phyloP scores from a whole-genome alignment of 2,329 filamentous ascomycete genomes.

The Xylariales sp. region DNA sequence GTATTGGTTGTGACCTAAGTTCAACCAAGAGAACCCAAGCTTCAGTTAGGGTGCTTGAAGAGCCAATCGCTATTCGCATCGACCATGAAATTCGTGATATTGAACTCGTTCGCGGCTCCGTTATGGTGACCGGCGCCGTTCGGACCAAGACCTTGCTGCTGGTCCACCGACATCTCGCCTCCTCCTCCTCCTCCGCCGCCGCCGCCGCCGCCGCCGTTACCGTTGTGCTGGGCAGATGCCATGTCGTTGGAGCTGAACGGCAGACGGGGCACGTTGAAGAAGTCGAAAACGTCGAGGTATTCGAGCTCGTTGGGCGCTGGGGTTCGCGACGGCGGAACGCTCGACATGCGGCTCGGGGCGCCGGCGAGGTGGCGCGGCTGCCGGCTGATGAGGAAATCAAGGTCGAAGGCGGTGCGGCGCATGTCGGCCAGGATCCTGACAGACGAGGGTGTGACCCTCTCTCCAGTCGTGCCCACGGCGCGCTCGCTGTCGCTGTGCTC shows the following conservation, averaged over 20 bases:
- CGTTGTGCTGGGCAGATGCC: conserved; percentile 13
- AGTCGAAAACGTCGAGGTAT: conserved; percentile 89
- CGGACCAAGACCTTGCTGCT: background rate
- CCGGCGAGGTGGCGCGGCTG: conserved; percentile 56
- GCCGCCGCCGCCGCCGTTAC: too few species aligned
- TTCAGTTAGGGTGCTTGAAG: conserved; percentile 45
- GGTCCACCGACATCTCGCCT: conserved; percentile 11
- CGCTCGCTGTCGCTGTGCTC: conserved; percentile 78
- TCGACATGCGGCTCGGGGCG: conserved; percentile 40
- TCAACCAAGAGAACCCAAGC: too few species aligned
- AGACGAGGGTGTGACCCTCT: conserved; percentile 73
- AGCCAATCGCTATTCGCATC: conserved; percentile 73
- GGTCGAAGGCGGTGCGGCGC: conserved; percentile 83
- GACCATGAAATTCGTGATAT: conserved; percentile 74
- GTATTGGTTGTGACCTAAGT: too few species aligned
- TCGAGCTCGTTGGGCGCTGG: conserved; percentile 80
- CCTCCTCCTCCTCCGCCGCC: too few species aligned
- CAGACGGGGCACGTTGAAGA: conserved; percentile 85
- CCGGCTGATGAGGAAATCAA: conserved; percentile 83
- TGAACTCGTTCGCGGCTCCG: conserved; percentile 55
- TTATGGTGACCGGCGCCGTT: background rate
- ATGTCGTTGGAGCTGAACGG: conserved; percentile 39
- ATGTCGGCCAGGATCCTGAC: conserved; percentile 89
- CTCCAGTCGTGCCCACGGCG: conserved; percentile 46
- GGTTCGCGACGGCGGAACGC: conserved; percentile 58